These are phyloP conservation scores for Lagenidium giganteum DNA, from an alignment of 352 stramenopile species.

Conservation along the genomic window DNA sequence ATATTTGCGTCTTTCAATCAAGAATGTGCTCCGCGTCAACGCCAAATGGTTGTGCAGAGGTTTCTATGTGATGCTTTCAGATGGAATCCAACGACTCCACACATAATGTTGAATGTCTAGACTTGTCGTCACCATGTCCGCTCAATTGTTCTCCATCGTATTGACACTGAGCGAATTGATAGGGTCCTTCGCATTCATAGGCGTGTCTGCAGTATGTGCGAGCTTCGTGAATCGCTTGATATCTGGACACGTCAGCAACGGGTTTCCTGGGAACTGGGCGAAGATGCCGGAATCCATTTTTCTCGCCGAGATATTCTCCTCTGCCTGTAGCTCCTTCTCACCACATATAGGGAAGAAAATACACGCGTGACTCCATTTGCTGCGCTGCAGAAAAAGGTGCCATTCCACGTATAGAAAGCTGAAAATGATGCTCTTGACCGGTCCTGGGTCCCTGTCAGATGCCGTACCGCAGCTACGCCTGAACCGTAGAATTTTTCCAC, in stretches of 20 bases:
- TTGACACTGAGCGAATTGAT: conserved; percentile 90
- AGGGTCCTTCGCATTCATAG: conserved; percentile 89
- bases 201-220: conserved; percentile 81
- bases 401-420: conserved; percentile 94
- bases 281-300: conserved; percentile 86
- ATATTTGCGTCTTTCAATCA: conserved; percentile 51
- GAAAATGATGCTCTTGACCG: conserved; percentile 80
- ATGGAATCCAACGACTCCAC: conserved; percentile 87
- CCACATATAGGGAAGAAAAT: conserved; percentile 87
- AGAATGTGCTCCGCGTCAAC: conserved; percentile 42
- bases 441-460: conserved; percentile 42
- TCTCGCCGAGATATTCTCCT: conserved; percentile 61
- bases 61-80: conserved; percentile 36
- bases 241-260: conserved; percentile 83
- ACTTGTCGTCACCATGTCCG: conserved; percentile 89
- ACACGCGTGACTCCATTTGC: conserved; percentile 84
- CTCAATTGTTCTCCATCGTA: conserved; percentile 60
- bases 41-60: conserved; percentile 33
- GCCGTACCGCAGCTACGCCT: conserved; percentile 68
- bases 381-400: conserved; percentile 86
- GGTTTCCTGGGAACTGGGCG: conserved; percentile 92
- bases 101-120: conserved; percentile 87
- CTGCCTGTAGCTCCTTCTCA: conserved; percentile 45
- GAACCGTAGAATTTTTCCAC: too few relatives aligned
- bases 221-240: conserved; percentile 78